Conservation (phyloP, 192 early-diverging fungal species). For the Podila horticola region DNA sequence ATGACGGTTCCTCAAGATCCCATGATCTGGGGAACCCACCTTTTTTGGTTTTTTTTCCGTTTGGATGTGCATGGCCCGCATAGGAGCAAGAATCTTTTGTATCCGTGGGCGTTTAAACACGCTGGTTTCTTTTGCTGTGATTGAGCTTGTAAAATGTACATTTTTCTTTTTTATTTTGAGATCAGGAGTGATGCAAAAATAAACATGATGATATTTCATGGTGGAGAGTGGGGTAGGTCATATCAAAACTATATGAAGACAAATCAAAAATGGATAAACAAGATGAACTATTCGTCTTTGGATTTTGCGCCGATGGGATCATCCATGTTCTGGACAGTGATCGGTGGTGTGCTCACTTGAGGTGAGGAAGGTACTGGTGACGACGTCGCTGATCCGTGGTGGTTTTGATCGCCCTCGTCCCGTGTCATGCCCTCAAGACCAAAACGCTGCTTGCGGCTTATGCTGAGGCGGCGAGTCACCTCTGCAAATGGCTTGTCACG, state of each 20-base stretch:
- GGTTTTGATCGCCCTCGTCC: conserved; percentile 4
- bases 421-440: conserved; percentile 22
- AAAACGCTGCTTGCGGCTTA: conserved; percentile 10
- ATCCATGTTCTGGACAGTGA: conserved; percentile 1
- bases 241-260: no score
- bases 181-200: no score
- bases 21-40: no score
- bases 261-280: background rate
- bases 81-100: background rate
- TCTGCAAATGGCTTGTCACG: conserved; percentile 42
- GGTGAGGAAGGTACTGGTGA: background rate
- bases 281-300: background rate
- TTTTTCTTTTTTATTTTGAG: no score
- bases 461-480: conserved; percentile 13
- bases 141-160: no score
- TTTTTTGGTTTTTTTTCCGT: no score
- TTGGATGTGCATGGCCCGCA: no score
- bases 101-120: no score
- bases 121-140: no score
- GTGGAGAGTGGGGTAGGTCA: no score
- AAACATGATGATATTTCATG: no score
- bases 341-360: background rate
- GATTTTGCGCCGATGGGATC: background rate
- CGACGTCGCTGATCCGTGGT: background rate
- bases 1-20: no score